Conservation (phyloP, 768 basidiomycete genomes). For the Boletus sensibilis region DNA sequence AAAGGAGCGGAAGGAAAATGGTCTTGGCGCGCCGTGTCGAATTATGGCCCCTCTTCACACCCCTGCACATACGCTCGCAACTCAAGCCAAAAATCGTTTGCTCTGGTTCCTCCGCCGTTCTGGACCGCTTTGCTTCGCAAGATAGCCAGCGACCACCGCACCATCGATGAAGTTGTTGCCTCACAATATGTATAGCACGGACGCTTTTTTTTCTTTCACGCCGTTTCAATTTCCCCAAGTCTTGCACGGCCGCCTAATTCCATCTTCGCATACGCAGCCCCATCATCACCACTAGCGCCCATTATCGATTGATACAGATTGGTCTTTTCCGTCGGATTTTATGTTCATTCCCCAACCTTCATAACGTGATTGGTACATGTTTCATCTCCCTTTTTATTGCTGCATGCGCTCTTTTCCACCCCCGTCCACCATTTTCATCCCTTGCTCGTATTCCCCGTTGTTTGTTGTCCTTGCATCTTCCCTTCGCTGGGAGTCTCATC, state of each 20-base stretch:
- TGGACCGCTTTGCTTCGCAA: slow-evolving; percentile 20
- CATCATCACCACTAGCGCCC: slow-evolving; percentile 35
- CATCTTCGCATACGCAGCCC: slow-evolving; percentile 25
- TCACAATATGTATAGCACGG: slow-evolving; percentile 56
- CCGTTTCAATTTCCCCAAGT: slow-evolving; percentile 14
- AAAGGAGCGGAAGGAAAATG: slow-evolving; percentile 21
- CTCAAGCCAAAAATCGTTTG: slow-evolving; percentile 18
- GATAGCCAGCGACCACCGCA: slow-evolving; percentile 18
- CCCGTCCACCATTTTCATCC: slow-evolving; percentile 23
- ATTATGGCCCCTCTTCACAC: slow-evolving; percentile 2
- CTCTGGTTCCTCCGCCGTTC: slow-evolving; percentile 16
- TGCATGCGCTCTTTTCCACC: slow-evolving; percentile 18
- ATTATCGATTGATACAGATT: slow-evolving; percentile 29
- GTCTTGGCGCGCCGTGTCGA: slow-evolving; percentile 28
- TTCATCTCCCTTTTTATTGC: slow-evolving; percentile 23
- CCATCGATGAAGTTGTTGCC: slow-evolving; percentile 37
- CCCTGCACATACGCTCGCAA: slow-evolving; percentile 10
- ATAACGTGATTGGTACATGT: slow-evolving; percentile 25
- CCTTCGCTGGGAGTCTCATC: slow-evolving; percentile 44
- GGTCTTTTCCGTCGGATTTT: slow-evolving; percentile 24
- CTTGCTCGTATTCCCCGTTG: slow-evolving; percentile 27
- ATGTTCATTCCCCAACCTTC: slow-evolving; percentile 23
- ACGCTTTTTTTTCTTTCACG: slow-evolving; percentile 73
- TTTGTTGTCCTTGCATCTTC: slow-evolving; percentile 70
- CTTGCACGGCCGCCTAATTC: slow-evolving; percentile 33